A percentile compares a stretch with the other conserved stretches of the same genome.
phyloP scores from a whole-genome alignment of 2,329 filamentous ascomycete genomes.

The Clonostachys rosea region DNA sequence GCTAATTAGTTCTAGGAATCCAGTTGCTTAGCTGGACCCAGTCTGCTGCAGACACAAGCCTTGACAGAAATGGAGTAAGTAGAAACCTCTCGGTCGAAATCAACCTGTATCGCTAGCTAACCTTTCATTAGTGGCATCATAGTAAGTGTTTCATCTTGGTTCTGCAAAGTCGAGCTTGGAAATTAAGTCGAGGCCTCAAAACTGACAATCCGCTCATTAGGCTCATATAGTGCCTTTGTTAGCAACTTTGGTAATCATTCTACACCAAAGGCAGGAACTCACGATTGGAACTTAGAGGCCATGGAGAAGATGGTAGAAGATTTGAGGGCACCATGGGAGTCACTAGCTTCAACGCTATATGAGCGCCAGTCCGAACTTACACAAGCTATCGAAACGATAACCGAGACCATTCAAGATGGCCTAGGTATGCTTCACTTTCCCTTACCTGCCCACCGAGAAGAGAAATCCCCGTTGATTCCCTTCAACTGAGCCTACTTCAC shows the following conservation, averaged over 20 bases:
- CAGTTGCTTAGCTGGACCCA: not conserved
- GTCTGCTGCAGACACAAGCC: not conserved
- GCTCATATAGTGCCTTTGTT: slow-evolving; percentile 28
- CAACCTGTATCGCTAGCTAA: not conserved
- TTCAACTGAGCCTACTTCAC: not conserved
- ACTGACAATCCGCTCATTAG: not conserved
- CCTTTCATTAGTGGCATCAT: slow-evolving; percentile 16
- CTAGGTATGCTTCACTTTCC: not conserved
- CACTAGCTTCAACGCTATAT: slow-evolving; percentile 6
- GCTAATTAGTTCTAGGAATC: not conserved
- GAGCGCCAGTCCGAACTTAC: slow-evolving; percentile 1
- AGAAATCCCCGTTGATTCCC: not conserved
- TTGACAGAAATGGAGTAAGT: not conserved
- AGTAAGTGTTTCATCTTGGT: slow-evolving; percentile 5
- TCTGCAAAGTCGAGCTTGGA: not conserved
- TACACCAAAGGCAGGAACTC: slow-evolving; percentile 14
- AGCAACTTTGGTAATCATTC: slow-evolving; percentile 28
- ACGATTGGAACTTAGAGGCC: slow-evolving; percentile 41
- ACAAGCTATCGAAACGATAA: not conserved
- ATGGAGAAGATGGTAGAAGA: slow-evolving; percentile 27
- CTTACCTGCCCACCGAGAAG: not conserved
- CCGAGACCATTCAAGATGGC: not conserved
- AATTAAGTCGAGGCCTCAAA: not conserved
- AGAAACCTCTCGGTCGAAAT: not conserved
- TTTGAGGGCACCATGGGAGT: slow-evolving; percentile 22